These are phyloP conservation scores for Taphrina betulina DNA, from an alignment of 1,139 yeast genomes.

Conservation along the genomic window DNA sequence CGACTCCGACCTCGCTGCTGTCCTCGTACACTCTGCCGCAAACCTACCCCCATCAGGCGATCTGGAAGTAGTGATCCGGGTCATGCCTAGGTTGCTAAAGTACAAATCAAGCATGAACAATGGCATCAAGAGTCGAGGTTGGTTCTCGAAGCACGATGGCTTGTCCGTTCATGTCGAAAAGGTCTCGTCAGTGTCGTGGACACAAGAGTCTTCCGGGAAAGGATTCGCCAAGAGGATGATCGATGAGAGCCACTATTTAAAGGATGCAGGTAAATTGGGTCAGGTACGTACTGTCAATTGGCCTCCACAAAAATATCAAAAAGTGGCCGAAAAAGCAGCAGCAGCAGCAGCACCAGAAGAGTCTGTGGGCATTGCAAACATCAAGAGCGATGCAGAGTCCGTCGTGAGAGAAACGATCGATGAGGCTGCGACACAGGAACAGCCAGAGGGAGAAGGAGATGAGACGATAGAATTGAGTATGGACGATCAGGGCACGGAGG, in stretches of 20 bases:
- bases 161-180: constrained; percentile 57
- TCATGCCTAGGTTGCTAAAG: constrained; percentile 64
- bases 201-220: constrained; percentile 16
- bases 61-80: constrained; percentile 56
- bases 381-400: too few species aligned
- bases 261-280: not conserved
- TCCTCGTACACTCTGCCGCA: constrained; percentile 55
- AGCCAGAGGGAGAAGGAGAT: constrained; percentile 7
- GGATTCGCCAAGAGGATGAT: constrained; percentile 15
- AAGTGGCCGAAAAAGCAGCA: not conserved
- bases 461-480: constrained; percentile 26
- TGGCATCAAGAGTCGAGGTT: constrained; percentile 70
- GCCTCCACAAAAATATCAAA: constrained; percentile 9
- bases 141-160: constrained; percentile 71
- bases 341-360: too few species aligned
- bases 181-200: constrained; percentile 11
- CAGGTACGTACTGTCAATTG: constrained; percentile 2
- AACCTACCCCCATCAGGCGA: constrained; percentile 51
- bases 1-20: constrained; percentile 80
- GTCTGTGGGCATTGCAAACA: too few species aligned
- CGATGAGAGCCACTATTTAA: constrained; percentile 4
- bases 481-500: constrained; percentile 10
- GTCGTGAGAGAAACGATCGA: not conserved
- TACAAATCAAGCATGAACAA: constrained; percentile 66
- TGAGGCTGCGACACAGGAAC: not conserved